Conservation (phyloP, 768 basidiomycete genomes). For the Macrocybe gigantea region DNA sequence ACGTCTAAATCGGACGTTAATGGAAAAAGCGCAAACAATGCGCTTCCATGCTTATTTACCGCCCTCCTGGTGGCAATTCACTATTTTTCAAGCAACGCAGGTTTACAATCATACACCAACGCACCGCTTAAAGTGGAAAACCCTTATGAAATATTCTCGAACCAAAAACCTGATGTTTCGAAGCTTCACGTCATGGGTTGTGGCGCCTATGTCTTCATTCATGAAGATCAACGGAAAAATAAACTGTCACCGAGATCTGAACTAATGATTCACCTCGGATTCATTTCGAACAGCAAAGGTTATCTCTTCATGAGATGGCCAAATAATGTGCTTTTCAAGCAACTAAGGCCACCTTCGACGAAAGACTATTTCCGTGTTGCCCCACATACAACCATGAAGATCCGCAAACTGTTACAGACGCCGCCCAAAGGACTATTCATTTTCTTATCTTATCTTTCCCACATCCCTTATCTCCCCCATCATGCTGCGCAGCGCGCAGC, state of each 20-base stretch:
- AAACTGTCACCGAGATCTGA: constrained; percentile 1
- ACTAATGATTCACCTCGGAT: not conserved
- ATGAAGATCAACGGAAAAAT: not conserved
- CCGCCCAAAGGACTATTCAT: too few species aligned
- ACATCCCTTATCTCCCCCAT: too few species aligned
- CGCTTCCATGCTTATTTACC: constrained; percentile 1
- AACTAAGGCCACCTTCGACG: constrained; percentile 4
- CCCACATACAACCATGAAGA: not conserved
- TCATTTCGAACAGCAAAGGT: not conserved
- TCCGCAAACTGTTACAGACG: too few species aligned
- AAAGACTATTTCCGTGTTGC: constrained; percentile 4
- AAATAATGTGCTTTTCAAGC: constrained; percentile 1
- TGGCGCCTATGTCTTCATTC: constrained; percentile 4
- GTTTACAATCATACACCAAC: not conserved
- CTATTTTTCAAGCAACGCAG: not conserved
- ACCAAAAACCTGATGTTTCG: not conserved
- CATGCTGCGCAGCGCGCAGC: too few species aligned
- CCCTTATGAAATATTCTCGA: not conserved
- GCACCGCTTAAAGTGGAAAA: not conserved
- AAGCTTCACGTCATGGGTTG: constrained; percentile 5
- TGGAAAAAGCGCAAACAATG: constrained; percentile 2
- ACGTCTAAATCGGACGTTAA: constrained; percentile 8
- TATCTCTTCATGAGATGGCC: not conserved
- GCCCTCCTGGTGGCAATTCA: constrained; percentile 3
- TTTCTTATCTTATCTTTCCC: too few species aligned